These are phyloP conservation scores for Epichloe coenophiala DNA, from an alignment of 2,329 filamentous ascomycete species.

Conservation along the genomic window DNA sequence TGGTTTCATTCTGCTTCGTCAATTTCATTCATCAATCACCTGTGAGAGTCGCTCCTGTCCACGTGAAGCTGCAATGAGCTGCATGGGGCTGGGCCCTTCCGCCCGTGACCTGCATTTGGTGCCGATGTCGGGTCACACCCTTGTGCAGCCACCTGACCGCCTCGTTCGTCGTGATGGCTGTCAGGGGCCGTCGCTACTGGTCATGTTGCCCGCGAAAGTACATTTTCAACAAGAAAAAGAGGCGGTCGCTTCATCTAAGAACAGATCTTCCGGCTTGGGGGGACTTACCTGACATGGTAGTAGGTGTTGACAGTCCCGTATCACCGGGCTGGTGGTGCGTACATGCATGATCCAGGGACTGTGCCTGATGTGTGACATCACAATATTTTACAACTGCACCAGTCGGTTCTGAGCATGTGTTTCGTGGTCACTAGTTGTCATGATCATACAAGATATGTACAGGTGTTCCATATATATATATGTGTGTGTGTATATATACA, in stretches of 20 bases:
- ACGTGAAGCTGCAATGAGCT: background rate
- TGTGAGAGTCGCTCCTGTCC: background rate
- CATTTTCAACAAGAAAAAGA: background rate
- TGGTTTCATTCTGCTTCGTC: background rate
- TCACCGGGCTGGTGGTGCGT: too few relatives aligned
- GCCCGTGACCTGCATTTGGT: constrained; percentile 1
- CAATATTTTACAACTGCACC: background rate
- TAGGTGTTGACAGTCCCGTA: background rate
- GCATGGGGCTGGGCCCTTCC: background rate
- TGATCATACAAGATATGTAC: constrained; percentile 25
- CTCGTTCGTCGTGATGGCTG: background rate
- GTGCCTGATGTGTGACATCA: background rate
- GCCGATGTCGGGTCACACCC: constrained; percentile 1
- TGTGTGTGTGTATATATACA: constrained; percentile 27
- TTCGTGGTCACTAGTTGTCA: constrained; percentile 12
- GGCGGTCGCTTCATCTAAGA: background rate
- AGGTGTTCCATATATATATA: constrained; percentile 21
- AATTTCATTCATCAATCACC: background rate
- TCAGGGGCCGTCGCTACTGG: background rate
- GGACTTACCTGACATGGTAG: background rate
- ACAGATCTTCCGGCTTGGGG: background rate
- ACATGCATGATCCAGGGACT: background rate
- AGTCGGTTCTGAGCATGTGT: background rate
- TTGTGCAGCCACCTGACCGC: background rate
- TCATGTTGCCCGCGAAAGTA: background rate